Base-by-base conservation (phyloP, 148 eudicot species). In the Beta vulgaris region DNA sequence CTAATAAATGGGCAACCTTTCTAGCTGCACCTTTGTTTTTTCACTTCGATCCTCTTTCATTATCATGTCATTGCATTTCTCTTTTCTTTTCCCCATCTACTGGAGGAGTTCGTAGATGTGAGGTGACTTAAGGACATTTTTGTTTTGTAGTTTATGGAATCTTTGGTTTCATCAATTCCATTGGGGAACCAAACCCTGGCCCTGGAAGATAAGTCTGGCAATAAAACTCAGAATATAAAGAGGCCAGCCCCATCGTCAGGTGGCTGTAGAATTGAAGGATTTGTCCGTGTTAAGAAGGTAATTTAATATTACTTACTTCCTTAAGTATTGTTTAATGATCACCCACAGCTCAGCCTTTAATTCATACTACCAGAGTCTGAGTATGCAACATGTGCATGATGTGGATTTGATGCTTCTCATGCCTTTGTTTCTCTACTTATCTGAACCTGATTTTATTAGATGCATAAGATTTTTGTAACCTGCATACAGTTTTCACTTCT, bases 241-340 rank as follows among this genome's bases (percentile, higher is more conserved):
- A 84, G 88, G 77, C 92, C 92, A 75, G 99, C 96, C 46, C 96
- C 97, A 79, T 73, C 75, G 62, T 59, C 92, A 36, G 97, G 93
- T 85, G 97, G 99, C 57, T 95, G 99, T 79, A 92, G 93, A 84
- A 74, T 95, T 68, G 99, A 95, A 84, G 99, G 99, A 57, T 92
- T 89, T 88, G 96, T 95, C 79, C 92, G 92, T 77, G 97, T 90
- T 76, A 95, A 95, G 85, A 95, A 89, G 91, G 98, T 92, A 76
- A 78, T 67, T 36, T n/a, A 60, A 60, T 6, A 32, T 42, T 11
- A n/a, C 59, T 35, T 79, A 21, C 49, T 42, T 32, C 36, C 31
- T 68, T 15, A 34, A 15, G 68, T 48, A 21, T 53, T 28, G 37
- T 35, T 26, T 13, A 34, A 18, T 70, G 46, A 18, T 70, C 37